Conservation (phyloP, 306 rosid species). For the Betula pendula region DNA sequence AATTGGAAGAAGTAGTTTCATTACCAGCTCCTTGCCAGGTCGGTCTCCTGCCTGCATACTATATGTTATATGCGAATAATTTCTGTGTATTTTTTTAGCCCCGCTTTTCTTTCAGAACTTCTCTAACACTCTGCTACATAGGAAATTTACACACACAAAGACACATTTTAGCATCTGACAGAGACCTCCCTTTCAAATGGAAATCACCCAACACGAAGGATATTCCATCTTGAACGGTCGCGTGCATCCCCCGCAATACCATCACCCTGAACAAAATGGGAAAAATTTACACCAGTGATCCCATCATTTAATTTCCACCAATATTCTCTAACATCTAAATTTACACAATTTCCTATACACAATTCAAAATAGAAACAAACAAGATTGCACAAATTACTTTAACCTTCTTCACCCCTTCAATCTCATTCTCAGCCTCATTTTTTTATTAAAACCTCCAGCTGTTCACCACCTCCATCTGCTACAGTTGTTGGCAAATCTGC, state of each 20-base stretch:
- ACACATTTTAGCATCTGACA: background rate
- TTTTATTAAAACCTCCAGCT: constrained; percentile 20
- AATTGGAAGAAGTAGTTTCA: background rate
- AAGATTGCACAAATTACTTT: background rate
- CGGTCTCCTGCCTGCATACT: background rate
- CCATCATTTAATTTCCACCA: constrained; percentile 12
- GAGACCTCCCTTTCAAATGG: background rate
- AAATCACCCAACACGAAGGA: background rate
- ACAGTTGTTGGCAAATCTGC: constrained; percentile 12
- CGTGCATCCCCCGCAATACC: background rate
- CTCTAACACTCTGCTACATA: too few species aligned
- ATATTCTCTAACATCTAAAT: constrained; percentile 2
- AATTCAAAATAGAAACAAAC: background rate
- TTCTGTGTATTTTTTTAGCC: too few species aligned
- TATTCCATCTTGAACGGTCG: background rate
- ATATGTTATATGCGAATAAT: too few species aligned
- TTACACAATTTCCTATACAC: constrained; percentile 12
- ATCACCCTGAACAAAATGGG: background rate
- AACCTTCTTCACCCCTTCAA: background rate
- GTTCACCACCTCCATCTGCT: constrained; percentile 29
- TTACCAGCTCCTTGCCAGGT: background rate
- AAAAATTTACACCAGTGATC: constrained; percentile 14
- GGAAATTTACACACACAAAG: too few species aligned
- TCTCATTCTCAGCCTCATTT: constrained; percentile 8
- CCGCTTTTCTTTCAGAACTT: too few species aligned